These are phyloP conservation scores for Epichloe festucae DNA, from an alignment of 2,329 filamentous ascomycete species.

Conservation along the genomic window DNA sequence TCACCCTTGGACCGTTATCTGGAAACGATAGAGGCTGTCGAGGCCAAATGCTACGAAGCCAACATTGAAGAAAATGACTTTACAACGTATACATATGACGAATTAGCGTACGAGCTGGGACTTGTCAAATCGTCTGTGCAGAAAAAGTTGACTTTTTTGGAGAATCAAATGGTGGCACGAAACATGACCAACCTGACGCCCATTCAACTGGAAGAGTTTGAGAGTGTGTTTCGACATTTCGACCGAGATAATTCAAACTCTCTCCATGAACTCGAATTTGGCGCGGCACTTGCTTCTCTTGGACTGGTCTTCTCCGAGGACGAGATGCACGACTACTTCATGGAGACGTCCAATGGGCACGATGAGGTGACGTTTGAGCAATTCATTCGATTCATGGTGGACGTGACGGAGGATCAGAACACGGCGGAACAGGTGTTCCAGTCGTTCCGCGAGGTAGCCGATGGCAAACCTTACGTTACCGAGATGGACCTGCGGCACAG, in stretches of 20 bases:
- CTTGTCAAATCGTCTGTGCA: slow-evolving; percentile 84
- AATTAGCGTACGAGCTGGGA: slow-evolving; percentile 83
- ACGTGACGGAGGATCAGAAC: slow-evolving; percentile 97
- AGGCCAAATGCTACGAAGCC: slow-evolving; percentile 82
- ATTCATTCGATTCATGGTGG: slow-evolving; percentile 99
- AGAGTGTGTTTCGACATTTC: slow-evolving; percentile 96
- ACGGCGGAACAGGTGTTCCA: slow-evolving; percentile 98
- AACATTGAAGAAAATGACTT: slow-evolving; percentile 99
- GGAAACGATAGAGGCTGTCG: slow-evolving; percentile 71
- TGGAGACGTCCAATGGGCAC: slow-evolving; percentile 67
- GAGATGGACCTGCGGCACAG: slow-evolving; percentile 93
- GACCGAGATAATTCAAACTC: slow-evolving; percentile 87
- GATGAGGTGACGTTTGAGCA: slow-evolving; percentile 91
- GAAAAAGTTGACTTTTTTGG: slow-evolving; percentile 86
- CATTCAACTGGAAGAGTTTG: slow-evolving; percentile 96
- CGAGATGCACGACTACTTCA: slow-evolving; percentile 94
- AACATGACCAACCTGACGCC: slow-evolving; percentile 98
- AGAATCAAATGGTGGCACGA: slow-evolving; percentile 96
- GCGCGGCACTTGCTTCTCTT: slow-evolving; percentile 84
- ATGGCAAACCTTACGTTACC: slow-evolving; percentile 97
- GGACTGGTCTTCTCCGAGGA: slow-evolving; percentile 93
- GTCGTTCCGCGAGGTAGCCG: slow-evolving; percentile 91
- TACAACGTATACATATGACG: slow-evolving; percentile 98
- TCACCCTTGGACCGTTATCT: slow-evolving; percentile 85
- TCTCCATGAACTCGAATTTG: slow-evolving; percentile 88